These are phyloP conservation scores for Scedosporium dehoogii DNA, from an alignment of 2,329 filamentous ascomycete genomes.

Conservation along the genomic window DNA sequence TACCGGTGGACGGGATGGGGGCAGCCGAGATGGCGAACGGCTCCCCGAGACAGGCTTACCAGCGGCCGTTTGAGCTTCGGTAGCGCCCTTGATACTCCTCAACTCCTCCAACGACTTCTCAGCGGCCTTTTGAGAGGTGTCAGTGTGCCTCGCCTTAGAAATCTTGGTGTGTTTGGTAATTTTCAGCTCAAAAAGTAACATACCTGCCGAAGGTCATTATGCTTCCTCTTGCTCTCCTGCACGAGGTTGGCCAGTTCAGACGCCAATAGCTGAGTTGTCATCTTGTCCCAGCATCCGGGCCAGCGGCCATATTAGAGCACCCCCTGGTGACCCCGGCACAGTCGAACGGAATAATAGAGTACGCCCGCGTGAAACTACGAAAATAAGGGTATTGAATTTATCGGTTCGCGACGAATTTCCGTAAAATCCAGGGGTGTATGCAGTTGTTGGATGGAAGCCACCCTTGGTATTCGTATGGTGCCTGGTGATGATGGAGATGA, in stretches of 20 bases:
- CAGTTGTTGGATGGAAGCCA: not conserved
- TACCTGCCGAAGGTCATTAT: slow-evolving; percentile 79
- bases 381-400: not conserved
- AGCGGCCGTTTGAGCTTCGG: slow-evolving; percentile 65
- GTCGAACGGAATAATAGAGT: not conserved
- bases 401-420: not conserved
- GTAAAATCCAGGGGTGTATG: not conserved
- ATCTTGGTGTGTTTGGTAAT: not conserved
- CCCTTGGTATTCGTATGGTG: not conserved
- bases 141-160: not conserved
- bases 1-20: slow-evolving; percentile 3
- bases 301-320: not conserved
- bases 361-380: not conserved
- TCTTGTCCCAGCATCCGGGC: slow-evolving; percentile 33
- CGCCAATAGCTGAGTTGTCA: slow-evolving; percentile 85
- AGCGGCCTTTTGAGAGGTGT: slow-evolving; percentile 56
- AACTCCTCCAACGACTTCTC: slow-evolving; percentile 90
- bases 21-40: slow-evolving; percentile 16
- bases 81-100: slow-evolving; percentile 62
- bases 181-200: slow-evolving; percentile 15
- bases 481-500: not conserved
- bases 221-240: slow-evolving; percentile 91
- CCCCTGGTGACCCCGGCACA: not conserved
- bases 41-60: slow-evolving; percentile 33
- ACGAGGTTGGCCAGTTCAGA: slow-evolving; percentile 84